Base-by-base conservation (phyloP, 2,329 filamentous ascomycete genomes). In the Aureobasidium vineae region DNA sequence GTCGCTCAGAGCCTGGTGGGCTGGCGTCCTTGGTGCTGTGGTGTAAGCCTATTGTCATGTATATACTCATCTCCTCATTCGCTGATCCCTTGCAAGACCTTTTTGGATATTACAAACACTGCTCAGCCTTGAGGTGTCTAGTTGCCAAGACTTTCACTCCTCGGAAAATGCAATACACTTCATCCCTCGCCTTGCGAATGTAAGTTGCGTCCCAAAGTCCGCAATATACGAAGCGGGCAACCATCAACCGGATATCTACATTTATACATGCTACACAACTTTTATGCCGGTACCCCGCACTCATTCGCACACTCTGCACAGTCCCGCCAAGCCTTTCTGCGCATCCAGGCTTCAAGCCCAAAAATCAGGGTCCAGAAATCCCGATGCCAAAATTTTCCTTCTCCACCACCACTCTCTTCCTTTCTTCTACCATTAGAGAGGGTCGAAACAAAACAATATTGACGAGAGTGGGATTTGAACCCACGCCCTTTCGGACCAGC, bases 401-500 rank as follows among this genome's bases (percentile, higher is more conserved):
- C 31, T 13, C 10, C 31, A 36, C n/a, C 26, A 6, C 19, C 26
- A 33, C n/a, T 1, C 26, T 33, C 19, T 5, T 10, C 23, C 26
- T 36, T 26, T 16, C 23, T 8, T 19, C 21, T 5, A 28, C 19
- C 19, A 0, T 16, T 28, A 1, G 13, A 26, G 8, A 19, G n/a
- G n/a, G 3, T 3, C 16, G 11, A 15, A 38, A 45, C 59, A 63
- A 63, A 63, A 63, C 4, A 13, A 63, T 63, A 50, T 21, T 63
- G 59, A 63, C 47, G 59, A 63, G 59, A 63, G 33, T 36, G 59
- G 59, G 59, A 63, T 63, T 63, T 43, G 59, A 63, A 63, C 59
- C 59, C 59, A 36, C 33, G 59, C 59, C 59, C 59, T 63, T 63
- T 63, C 59, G 59, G 59, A 63, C 59, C 45, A 63, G 59, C 59